Percentiles rank a stretch among this genome's conserved stretches.
Evolutionary conservation across 2,329 filamentous ascomycete genomes (phyloP).

Genomic region (Sarocladium oryzae): DNA sequence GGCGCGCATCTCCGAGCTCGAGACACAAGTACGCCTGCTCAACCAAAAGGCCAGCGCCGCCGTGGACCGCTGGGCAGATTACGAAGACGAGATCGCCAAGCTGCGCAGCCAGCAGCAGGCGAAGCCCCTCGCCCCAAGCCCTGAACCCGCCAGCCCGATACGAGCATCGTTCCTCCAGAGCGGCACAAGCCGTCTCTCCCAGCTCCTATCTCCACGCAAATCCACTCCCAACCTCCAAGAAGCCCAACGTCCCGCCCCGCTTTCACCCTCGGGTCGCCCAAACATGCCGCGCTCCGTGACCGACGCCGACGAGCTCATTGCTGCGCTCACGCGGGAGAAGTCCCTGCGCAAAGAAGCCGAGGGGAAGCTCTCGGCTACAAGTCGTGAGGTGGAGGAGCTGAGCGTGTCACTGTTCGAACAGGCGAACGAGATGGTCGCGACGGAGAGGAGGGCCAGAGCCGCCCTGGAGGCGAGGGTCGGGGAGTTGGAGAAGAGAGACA

Average conservation of each 20-base stretch:
- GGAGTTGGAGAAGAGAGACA: constrained; percentile 62
- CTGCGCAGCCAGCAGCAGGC: constrained; percentile 39
- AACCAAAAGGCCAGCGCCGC: constrained; percentile 63
- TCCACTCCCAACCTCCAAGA: constrained; percentile 27
- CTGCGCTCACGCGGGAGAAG: constrained; percentile 61
- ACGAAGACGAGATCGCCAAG: constrained; percentile 67
- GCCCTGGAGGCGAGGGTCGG: constrained; percentile 64
- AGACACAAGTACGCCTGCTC: constrained; percentile 62
- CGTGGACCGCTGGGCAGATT: constrained; percentile 65
- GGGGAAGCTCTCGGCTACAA: constrained; percentile 57
- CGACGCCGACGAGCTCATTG: constrained; percentile 46
- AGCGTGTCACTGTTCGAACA: constrained; percentile 71
- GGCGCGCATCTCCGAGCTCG: constrained; percentile 59
- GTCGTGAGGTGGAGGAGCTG: constrained; percentile 71
- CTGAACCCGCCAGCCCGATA: constrained; percentile 16
- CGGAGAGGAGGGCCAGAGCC: constrained; percentile 64
- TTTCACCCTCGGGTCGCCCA: constrained; percentile 15
- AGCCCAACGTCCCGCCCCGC: constrained; percentile 13
- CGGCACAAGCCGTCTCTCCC: constrained; percentile 38
- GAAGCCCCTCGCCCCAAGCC: constrained; percentile 2
- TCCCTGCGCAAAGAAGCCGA: constrained; percentile 62
- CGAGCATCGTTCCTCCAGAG: constrained; percentile 40
- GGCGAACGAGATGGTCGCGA: constrained; percentile 82
- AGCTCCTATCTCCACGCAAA: constrained; percentile 40
- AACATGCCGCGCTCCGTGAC: constrained; percentile 19